Conservation (phyloP, 2,329 filamentous ascomycete genomes). For the Neoarthrinium moseri region DNA sequence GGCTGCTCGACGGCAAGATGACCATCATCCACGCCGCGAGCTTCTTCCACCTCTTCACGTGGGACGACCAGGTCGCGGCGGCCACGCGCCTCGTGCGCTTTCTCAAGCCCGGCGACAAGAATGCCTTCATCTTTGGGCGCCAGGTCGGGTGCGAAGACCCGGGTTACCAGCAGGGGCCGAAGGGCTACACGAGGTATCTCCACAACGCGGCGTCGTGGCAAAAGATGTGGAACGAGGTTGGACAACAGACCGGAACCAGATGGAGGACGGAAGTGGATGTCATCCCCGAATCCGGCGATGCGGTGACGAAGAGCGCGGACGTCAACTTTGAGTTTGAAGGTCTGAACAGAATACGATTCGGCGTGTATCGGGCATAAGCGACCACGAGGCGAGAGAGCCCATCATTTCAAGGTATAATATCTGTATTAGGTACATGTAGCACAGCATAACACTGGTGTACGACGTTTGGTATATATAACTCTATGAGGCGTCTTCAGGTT, state of each 20-base stretch:
- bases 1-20: constrained; percentile 30
- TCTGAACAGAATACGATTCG: constrained; percentile 1
- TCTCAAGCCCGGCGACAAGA: constrained; percentile 39
- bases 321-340: not conserved
- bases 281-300: not conserved
- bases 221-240: constrained; percentile 53
- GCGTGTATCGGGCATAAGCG: not conserved
- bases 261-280: constrained; percentile 47
- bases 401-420: not conserved
- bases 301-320: not conserved
- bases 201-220: constrained; percentile 51
- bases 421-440: not conserved
- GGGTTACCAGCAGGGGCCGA: constrained; percentile 19
- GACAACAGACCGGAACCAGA: constrained; percentile 42
- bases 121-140: constrained; percentile 49
- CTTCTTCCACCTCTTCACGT: constrained; percentile 20
- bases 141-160: constrained; percentile 44
- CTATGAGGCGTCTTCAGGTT: too few species aligned
- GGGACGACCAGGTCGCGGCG: constrained; percentile 44
- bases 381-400: not conserved
- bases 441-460: not conserved
- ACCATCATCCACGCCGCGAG: constrained; percentile 7
- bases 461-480: too few species aligned
- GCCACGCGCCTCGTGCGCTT: constrained; percentile 44
- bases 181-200: constrained; percentile 35